Evolutionary conservation across 257 asterid genomes (phyloP).

Genomic region (Jacaranda mimosifolia): DNA sequence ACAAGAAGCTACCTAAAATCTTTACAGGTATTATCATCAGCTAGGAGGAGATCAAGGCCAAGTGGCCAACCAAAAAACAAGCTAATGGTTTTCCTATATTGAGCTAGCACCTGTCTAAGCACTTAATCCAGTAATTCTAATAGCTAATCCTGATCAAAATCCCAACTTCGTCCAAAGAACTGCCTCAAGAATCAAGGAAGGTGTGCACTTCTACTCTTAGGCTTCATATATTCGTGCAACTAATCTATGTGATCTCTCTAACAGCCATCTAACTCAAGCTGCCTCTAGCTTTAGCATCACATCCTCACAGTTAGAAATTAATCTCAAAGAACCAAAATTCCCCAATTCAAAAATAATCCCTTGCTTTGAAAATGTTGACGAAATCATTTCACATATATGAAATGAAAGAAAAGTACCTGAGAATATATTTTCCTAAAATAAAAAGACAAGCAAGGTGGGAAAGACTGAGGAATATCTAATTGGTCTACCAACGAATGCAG

Average conservation of each 20-base stretch:
- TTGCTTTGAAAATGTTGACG: constrained; percentile 8
- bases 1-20: constrained; percentile 9
- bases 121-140: constrained; percentile 17
- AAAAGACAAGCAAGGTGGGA: neutral
- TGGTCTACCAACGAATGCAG: neutral
- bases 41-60: neutral
- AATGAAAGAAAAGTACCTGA: neutral
- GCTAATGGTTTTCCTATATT: constrained; percentile 13
- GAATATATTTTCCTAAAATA: too few species aligned
- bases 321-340: constrained; percentile 15
- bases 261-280: neutral
- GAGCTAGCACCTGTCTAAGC: neutral
- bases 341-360: neutral
- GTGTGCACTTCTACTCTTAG: neutral
- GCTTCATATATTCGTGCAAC: neutral
- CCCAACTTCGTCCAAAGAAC: neutral
- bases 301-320: constrained; percentile 4
- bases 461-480: neutral
- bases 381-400: constrained; percentile 7
- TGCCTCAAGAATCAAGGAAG: neutral
- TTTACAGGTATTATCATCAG: constrained; percentile 8
- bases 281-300: constrained; percentile 22
- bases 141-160: neutral
- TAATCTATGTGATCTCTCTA: constrained; percentile 1
- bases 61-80: neutral